Conservation (phyloP, 2,329 filamentous ascomycete species). For the Beauveria varroae region DNA sequence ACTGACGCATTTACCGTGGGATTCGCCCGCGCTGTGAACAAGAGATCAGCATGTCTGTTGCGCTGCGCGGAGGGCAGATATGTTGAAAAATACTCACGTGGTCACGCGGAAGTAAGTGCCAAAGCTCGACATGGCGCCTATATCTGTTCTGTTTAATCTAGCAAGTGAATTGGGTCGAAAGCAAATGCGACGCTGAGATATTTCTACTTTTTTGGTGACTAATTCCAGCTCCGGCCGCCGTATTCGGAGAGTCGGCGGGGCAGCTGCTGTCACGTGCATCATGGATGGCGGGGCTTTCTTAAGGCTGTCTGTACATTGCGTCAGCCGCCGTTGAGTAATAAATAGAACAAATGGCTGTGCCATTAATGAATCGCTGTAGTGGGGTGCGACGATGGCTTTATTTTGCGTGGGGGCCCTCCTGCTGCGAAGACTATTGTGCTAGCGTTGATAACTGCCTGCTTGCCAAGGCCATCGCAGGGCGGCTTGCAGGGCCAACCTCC, state of each 20-base stretch:
- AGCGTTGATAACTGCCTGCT: neutral
- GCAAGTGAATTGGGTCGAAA: neutral
- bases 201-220: neutral
- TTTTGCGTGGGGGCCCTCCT: neutral
- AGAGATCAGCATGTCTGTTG: slow-evolving; percentile 3
- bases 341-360: neutral
- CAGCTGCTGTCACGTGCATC: neutral
- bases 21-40: slow-evolving; percentile 43
- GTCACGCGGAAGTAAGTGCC: slow-evolving; percentile 73
- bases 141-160: slow-evolving; percentile 9
- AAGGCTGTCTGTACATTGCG: too few relatives aligned
- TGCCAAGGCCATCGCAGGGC: neutral
- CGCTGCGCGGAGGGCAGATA: neutral
- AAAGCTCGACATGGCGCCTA: slow-evolving; percentile 66
- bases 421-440: neutral
- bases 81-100: slow-evolving; percentile 49
- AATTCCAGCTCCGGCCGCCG: neutral
- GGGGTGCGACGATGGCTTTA: neutral
- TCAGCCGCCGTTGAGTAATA: neutral
- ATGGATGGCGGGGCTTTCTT: neutral
- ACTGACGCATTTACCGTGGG: slow-evolving; percentile 86
- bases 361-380: neutral
- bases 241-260: neutral
- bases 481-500: neutral
- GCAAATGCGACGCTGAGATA: neutral